Base-by-base conservation (phyloP, 2,329 filamentous ascomycete species). In the Reticulascus tulasneorum region DNA sequence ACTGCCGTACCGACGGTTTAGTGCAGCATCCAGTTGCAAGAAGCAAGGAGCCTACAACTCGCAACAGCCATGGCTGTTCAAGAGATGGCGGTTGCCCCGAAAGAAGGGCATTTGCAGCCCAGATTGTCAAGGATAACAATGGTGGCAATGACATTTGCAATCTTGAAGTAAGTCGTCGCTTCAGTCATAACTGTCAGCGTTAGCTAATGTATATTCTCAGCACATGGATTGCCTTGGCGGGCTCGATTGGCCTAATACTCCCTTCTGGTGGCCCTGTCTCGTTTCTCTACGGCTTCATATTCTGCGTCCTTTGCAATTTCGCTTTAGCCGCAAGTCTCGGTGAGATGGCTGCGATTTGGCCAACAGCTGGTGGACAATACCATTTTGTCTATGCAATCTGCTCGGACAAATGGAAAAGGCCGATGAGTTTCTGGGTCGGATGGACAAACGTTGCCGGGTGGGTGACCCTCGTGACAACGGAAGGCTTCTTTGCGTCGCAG, bases 361-460 rank as follows among this genome's bases (percentile, higher is more conserved):
- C 65, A 0, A 71, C 66, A 0, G 63, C 66, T 0, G 66, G 65
- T 7, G 66, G 67, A 1, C 66, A 70, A 29, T 69, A 69, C 47
- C 63, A 69, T 32, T 67, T 65, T 18, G 62, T 63, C 3, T 65
- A 63, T 42, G 61, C 63, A 0, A 33, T 68, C 8, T 64, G 57
- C 19, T 57, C 58, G 4, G 53, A 62, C 1, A 48, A 44, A 13
- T 68, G 64, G 63, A 62, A 53, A 32, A 60, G 53, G 22, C 36
- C 52, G 0, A 56, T 62, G 53, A 66, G 63, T 42, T 69, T 69
- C 36, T 59, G 56, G 34, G 59, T 63, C 9, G 64, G 64, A 0
- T 68, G 65, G 66, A 61, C 60, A 10, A 68, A 61, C 20, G 69
- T 69, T n/a, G 55, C 55, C 7, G 66, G 66, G 3, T 70, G 67